These are phyloP conservation scores for Pseudogymnoascus destructans DNA, from an alignment of 2,329 filamentous ascomycete species.

Conservation along the genomic window DNA sequence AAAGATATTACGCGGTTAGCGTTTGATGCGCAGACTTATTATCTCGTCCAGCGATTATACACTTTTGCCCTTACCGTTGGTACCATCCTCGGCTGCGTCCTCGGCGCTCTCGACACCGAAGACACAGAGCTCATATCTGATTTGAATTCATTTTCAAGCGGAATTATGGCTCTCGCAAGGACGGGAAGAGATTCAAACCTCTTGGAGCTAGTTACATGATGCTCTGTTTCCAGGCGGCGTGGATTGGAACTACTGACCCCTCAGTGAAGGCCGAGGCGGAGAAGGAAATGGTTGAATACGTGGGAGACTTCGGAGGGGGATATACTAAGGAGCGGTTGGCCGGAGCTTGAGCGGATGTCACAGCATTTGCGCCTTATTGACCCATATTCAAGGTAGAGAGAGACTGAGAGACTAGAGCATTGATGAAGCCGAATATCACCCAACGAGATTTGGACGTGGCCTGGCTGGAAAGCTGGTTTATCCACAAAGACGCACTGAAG, in stretches of 20 bases:
- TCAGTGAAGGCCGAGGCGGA: background rate
- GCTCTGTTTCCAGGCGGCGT: conserved; percentile 22
- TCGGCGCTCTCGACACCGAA: conserved; percentile 22
- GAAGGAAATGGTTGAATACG: background rate
- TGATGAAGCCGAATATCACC: background rate
- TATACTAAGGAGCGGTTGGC: background rate
- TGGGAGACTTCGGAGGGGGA: background rate
- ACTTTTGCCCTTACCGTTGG: conserved; percentile 24
- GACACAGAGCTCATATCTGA: conserved; percentile 12
- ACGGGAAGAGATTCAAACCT: conserved; percentile 23
- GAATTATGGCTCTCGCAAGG: conserved; percentile 23
- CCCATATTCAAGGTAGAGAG: background rate
- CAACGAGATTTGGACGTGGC: background rate
- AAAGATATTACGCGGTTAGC: background rate
- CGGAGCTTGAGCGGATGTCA: background rate
- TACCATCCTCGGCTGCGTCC: conserved; percentile 26
- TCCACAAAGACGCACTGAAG: background rate
- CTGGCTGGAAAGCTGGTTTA: background rate
- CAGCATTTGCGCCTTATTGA: background rate
- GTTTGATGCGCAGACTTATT: background rate
- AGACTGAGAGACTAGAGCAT: background rate
- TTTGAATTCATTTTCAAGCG: conserved; percentile 20
- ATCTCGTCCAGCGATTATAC: conserved; percentile 22
- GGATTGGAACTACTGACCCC: conserved; percentile 14
- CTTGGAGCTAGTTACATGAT: conserved; percentile 25